Evolutionary conservation across 768 basidiomycete species (phyloP).

Genomic region (Fomitopsis serialis): DNA sequence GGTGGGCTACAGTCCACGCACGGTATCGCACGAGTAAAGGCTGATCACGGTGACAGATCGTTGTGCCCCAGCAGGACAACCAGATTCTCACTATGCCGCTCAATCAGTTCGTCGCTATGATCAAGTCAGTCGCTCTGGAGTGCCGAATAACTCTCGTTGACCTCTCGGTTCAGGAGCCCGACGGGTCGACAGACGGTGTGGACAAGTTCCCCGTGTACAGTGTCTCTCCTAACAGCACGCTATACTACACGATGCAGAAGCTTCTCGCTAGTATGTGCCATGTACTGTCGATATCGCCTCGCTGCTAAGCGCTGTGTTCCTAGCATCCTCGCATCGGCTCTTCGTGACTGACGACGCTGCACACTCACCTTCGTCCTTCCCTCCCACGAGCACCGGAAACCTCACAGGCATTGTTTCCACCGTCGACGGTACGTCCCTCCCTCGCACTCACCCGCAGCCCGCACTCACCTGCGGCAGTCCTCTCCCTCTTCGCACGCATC

Average conservation of each 20-base stretch:
- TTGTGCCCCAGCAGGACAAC: conserved; percentile 78
- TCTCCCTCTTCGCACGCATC: conserved; percentile 72
- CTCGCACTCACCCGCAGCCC: background rate
- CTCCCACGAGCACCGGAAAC: conserved; percentile 37
- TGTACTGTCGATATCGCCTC: background rate
- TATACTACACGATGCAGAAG: conserved; percentile 73
- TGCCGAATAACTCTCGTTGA: background rate
- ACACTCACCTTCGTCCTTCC: conserved; percentile 42
- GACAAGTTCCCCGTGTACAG: conserved; percentile 85
- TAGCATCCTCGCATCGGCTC: conserved; percentile 75
- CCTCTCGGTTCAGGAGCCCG: conserved; percentile 41
- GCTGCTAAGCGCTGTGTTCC: background rate
- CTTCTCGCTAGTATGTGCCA: conserved; percentile 67
- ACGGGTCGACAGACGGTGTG: conserved; percentile 74
- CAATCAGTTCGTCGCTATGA: conserved; percentile 61
- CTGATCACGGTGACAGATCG: conserved; percentile 41
- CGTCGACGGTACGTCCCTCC: conserved; percentile 59
- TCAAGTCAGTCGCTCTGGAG: no score
- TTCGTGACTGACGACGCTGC: conserved; percentile 67
- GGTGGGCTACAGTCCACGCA: conserved; percentile 27
- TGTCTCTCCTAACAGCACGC: conserved; percentile 55
- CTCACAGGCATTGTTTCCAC: conserved; percentile 77
- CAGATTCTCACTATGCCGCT: conserved; percentile 67
- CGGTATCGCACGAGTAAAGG: background rate
- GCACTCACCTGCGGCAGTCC: conserved; percentile 37